Base-by-base conservation (phyloP, 352 stramenopile species). In the Phytophthora idaei region DNA sequence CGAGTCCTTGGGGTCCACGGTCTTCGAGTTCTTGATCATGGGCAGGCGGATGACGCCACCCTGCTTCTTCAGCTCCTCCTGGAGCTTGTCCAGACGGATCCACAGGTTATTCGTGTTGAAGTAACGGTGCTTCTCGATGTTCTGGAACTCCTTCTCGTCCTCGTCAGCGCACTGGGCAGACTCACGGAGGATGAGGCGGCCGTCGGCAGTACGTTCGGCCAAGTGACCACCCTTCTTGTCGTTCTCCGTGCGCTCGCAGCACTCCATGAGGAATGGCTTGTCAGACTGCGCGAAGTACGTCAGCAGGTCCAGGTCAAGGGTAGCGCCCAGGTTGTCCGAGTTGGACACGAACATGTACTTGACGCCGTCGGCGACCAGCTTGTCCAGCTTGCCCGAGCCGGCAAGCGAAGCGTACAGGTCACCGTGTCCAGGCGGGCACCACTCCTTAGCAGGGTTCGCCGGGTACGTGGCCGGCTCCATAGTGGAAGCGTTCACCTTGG, bases 181-280 rank as follows among this genome's bases (percentile, higher is more conserved):
- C 66, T 95, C 71, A 93, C 97, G 90, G 52, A 98, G 92, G 58
- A 99, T 98, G 55, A 99, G 95, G 34, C 96, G 97, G 62, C 69
- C 64, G 69, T 99, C 97, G 61, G 97, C 84, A 73, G 78, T 98
- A 55, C 87, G 85, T 62, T 89, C 72, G 6, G 85, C 97, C 44
- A 99, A 84, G 81, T 99, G 97, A 21, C 97, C 97, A 48, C 97
- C 97, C 89, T 99, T 99, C 89, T 99, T 99, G 85, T 99, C 97
- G 73, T 98, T 99, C 74, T 98, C 96, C 32, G 97, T 99, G 67
- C 97, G 92, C 73, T 98, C 93, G 69, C 96, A 99, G 76, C 96
- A 99, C 75, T 99, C 97, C 83, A 97, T 95, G 59, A 94, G 75
- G 77, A 95, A 94, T 6, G 85, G 85, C 66, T 92, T 95, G 71